A percentile compares a stretch with the other conserved stretches of the same genome.
Conservation (phyloP, 345 rosid genomes). For the Populus deltoides region DNA sequence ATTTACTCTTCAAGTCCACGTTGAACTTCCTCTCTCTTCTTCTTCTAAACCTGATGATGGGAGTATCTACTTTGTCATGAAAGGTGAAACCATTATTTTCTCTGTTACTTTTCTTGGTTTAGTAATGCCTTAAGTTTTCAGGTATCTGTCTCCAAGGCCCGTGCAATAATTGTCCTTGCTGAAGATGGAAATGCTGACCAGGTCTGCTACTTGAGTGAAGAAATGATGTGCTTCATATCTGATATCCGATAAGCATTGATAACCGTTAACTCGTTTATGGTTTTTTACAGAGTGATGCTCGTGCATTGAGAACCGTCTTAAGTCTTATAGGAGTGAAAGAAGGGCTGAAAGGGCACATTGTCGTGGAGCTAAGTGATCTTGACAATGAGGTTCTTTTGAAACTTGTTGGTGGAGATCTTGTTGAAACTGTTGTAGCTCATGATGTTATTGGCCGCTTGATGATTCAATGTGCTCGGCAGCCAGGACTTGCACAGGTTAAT, state of each 20-base stretch:
- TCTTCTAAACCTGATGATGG: background rate
- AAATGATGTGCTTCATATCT: conserved; percentile 9
- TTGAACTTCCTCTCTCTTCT: background rate
- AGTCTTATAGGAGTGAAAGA: conserved; percentile 75
- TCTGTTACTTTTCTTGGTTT: conserved; percentile 3
- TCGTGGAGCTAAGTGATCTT: conserved; percentile 73
- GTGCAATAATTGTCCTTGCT: conserved; percentile 70
- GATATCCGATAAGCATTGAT: conserved; percentile 13
- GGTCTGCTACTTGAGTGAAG: conserved; percentile 40
- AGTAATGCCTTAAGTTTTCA: conserved; percentile 23
- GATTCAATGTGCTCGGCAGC: conserved; percentile 84
- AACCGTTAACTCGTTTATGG: conserved; percentile 16
- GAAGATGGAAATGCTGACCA: conserved; percentile 83
- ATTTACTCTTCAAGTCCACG: background rate
- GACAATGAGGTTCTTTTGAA: conserved; percentile 76
- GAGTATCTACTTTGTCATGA: conserved; percentile 1
- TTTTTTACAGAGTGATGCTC: conserved; percentile 67
- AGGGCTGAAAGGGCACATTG: conserved; percentile 69
- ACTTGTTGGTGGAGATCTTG: conserved; percentile 76
- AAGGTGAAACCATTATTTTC: conserved; percentile 2
- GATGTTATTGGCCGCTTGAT: conserved; percentile 80
- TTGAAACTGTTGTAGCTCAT: conserved; percentile 75
- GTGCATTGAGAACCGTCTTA: conserved; percentile 70
- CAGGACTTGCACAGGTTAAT: conserved; percentile 72
- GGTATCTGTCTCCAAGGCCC: conserved; percentile 79